phyloP scores from a whole-genome alignment of 164 flowering plant species.

The Santalum album region DNA sequence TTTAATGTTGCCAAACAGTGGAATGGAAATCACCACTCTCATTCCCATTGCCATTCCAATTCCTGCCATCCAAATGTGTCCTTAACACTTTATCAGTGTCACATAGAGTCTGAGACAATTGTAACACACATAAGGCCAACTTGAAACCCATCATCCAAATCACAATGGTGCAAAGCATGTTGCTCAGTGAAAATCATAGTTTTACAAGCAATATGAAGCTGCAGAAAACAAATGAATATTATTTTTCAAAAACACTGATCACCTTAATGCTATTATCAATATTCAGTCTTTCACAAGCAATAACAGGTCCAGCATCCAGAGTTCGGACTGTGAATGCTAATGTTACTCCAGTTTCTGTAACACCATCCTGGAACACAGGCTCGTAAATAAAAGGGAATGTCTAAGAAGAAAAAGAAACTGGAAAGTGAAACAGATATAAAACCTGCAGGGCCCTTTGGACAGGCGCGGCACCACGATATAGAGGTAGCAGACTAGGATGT shows the following conservation, averaged over 20 bases:
- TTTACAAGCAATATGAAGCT: not conserved
- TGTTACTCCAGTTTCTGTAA: constrained; percentile 91
- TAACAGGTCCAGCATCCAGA: constrained; percentile 93
- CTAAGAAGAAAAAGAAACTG: not conserved
- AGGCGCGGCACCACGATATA: constrained; percentile 97
- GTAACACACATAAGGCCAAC: not conserved
- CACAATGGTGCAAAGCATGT: not conserved
- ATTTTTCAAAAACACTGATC: not conserved
- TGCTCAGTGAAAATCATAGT: too few relatives aligned
- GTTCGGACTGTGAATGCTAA: constrained; percentile 79
- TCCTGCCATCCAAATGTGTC: too few relatives aligned
- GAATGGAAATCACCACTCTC: too few relatives aligned
- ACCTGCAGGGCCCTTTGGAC: constrained; percentile 98
- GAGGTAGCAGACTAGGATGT: constrained; percentile 92
- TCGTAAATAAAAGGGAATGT: too few relatives aligned
- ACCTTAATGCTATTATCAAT: constrained; percentile 89
- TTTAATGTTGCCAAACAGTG: too few relatives aligned
- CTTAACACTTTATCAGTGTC: too few relatives aligned
- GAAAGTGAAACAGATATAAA: constrained; percentile 5
- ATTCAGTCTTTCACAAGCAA: constrained; percentile 52
- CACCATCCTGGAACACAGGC: constrained; percentile 62
- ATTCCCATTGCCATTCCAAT: too few relatives aligned
- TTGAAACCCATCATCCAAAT: not conserved
- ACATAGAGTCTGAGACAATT: too few relatives aligned
- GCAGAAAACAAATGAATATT: not conserved